These are phyloP conservation scores for Saposhnikovia divaricata DNA, from an alignment of 129 eudicot genomes.

Conservation along the genomic window DNA sequence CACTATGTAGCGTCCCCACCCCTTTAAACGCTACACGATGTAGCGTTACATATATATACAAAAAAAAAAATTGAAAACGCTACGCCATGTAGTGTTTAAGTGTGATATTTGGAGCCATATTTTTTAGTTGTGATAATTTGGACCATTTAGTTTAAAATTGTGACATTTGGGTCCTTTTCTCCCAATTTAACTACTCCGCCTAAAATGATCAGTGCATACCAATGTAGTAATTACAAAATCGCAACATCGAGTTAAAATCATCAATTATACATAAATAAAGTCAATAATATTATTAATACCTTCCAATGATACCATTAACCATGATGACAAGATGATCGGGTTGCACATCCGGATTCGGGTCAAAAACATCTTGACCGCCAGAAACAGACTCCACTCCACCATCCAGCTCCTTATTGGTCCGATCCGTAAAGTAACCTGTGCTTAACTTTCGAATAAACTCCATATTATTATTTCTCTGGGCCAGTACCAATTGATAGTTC, in stretches of 20 bases:
- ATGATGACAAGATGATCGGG: constrained; percentile 10
- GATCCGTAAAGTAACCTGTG: background rate
- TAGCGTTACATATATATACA: no score
- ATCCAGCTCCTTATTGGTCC: constrained; percentile 7
- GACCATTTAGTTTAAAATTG: no score
- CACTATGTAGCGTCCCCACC: no score
- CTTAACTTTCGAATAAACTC: constrained; percentile 3
- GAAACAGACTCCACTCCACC: background rate
- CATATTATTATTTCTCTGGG: background rate
- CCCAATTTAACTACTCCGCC: background rate
- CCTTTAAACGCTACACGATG: no score
- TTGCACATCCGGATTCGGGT: background rate
- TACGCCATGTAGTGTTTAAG: no score
- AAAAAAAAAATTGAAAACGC: no score
- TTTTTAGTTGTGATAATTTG: no score
- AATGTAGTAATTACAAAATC: background rate
- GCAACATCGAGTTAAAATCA: no score
- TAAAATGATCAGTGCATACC: background rate
- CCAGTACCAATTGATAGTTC: background rate
- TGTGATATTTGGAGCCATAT: no score
- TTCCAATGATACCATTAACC: constrained; percentile 12
- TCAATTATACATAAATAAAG: no score
- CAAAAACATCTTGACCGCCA: constrained; percentile 4
- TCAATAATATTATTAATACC: background rate
- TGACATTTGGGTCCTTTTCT: no score